Evolutionary conservation across 148 eudicot genomes (phyloP), one percentile per base, ranked within the genome.

Genomic region (Talinum fruticosum): DNA sequence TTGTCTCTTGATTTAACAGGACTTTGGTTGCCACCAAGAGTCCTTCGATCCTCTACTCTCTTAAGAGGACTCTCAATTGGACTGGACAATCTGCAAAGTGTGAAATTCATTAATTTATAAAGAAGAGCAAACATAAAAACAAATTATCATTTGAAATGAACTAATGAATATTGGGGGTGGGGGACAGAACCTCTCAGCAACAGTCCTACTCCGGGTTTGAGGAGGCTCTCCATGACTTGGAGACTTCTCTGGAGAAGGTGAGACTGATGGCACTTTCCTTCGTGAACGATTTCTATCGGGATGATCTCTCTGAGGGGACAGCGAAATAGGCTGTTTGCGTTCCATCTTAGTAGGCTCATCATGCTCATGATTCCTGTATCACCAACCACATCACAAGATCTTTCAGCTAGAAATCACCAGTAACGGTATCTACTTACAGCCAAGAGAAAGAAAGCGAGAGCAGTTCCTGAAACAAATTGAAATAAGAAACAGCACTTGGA

Each of bases 281-380:
- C 71, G 81, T 33, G 82, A 76, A 65, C 69, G 80, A 57, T 73
- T 79, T 71, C 75, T 78, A 30, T 66, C 83, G 45, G 79, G 78
- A 61, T 82, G 28, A 59, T 87, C 97, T 86, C 91, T 89, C 80
- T 89, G 91, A 5, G 96, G 91, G 65, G 94, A 90, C 83, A 87
- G 81, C 74, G 89, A 83, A 79, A 83, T 82, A 62, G 86, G 84
- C 47, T 84, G 87, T 54, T 79, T 83, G 74, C 72, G 83, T 35
- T 41, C 41, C 71, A 70, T 80, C 77, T 66, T 66, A 53, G 85
- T 69, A 80, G 73, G 80, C 79, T 82, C 91, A 81, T 65, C 80
- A 35, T 49, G 79, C 64, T 84, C 87, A 29, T 82, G 47, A 18
- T 74, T n/a, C 67, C 82, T 82, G 82, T 59, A 74, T 28, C 44